Base-by-base conservation (phyloP, 1,284 basidiomycete genomes). In the Exsudoporus floridanus region DNA sequence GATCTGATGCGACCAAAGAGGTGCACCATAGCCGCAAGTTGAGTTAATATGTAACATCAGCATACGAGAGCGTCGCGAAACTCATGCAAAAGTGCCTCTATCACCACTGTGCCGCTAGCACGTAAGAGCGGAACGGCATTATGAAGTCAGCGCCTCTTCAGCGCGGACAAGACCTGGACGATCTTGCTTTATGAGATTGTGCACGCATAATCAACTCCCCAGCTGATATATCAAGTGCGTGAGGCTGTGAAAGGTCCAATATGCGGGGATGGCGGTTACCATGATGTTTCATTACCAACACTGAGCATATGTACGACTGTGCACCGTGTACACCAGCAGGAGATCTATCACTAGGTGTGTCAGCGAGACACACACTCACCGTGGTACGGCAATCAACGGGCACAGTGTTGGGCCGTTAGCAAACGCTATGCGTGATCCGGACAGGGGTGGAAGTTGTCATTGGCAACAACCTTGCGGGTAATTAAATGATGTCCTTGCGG, bases 381-480 rank as follows among this genome's bases (percentile, higher is more conserved):
- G n/a, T n/a, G n/a, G n/a, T 13, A 12, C 50, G 60, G 62, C 40
- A 50, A 64, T 55, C 59, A 47, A 58, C 55, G 53, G 19, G 40
- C n/a, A 33, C 25, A 34, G 23, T 36, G 34, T n/a, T 14, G 40
- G 13, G 31, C 19, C 34, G 34, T n/a, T 14, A 46, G 13, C 36
- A 39, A 33, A 30, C 31, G 34, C 25, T 14, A 42, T 14, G 36
- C 31, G 33, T 18, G 19, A n/a, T 33, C 18, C 36, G 8, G 19
- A 49, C 37, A 31, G 46, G 23, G 46, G 28, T 38, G 27, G 28
- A 46, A 31, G 52, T 52, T 49, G 62, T 46, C 50, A 48, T 43
- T 52, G 48, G 41, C 43, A 51, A 62, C 51, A 19, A 35, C 38
- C 10, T 51, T 27, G 46, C 42, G 18, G 27, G 42, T 18, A 36